These are phyloP conservation scores for Spergularia azorica DNA, from an alignment of 179 eudicot species.

Conservation along the genomic window DNA sequence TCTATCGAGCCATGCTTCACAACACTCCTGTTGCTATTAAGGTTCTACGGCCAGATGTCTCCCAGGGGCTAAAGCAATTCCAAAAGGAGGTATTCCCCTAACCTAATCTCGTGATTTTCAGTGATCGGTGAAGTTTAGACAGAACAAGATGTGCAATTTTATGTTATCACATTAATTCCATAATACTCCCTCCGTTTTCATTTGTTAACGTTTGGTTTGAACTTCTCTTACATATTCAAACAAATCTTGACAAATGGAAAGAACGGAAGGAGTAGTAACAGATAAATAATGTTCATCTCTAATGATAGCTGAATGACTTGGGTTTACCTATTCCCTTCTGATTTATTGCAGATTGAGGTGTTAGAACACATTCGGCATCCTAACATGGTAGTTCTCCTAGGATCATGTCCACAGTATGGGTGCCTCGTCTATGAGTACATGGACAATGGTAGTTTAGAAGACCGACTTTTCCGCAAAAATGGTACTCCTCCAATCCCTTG, in stretches of 20 bases:
- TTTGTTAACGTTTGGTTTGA: too few relatives aligned
- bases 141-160: background rate
- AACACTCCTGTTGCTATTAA: conserved; percentile 82
- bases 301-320: background rate
- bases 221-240: too few relatives aligned
- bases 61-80: conserved; percentile 72
- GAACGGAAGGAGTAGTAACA: background rate
- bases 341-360: conserved; percentile 58
- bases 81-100: conserved; percentile 51
- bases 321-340: background rate
- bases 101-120: too few relatives aligned
- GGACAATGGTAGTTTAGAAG: conserved; percentile 82
- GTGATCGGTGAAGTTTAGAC: background rate
- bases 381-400: conserved; percentile 78
- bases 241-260: too few relatives aligned
- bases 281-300: background rate
- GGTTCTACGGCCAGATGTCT: conserved; percentile 58
- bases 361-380: conserved; percentile 77
- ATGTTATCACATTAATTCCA: background rate
- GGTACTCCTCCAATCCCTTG: conserved; percentile 74
- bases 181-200: background rate
- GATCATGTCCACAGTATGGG: conserved; percentile 81
- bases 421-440: conserved; percentile 83
- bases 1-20: conserved; percentile 58
- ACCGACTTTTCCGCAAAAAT: conserved; percentile 55